These are phyloP conservation scores for Brassica napus DNA, from an alignment of 345 rosid genomes.

Conservation along the genomic window Da-Ae NC_063445.1:25426001-25426500, in stretches of 20 bases:
- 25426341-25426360: conserved; percentile 27
- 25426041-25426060: too few species aligned
- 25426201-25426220: too few species aligned
- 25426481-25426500: too few species aligned
- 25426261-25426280: conserved; percentile 33
- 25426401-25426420: conserved; percentile 18
- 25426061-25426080: too few species aligned
- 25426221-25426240: conserved; percentile 9
- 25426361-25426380: conserved; percentile 27
- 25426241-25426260: conserved; percentile 10
- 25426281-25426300: not conserved
- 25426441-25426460: not conserved
- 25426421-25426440: conserved; percentile 5
- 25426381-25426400: conserved; percentile 11
- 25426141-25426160: too few species aligned
- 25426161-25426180: too few species aligned
- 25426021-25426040: too few species aligned
- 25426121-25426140: too few species aligned
- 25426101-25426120: too few species aligned
- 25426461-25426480: not conserved
- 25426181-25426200: too few species aligned
- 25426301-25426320: conserved; percentile 29
- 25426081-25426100: too few species aligned
- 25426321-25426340: conserved; percentile 10
- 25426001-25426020: too few species aligned